Base-by-base conservation (phyloP, 2,329 filamentous ascomycete species). In the Mariannaea sp. region DNA sequence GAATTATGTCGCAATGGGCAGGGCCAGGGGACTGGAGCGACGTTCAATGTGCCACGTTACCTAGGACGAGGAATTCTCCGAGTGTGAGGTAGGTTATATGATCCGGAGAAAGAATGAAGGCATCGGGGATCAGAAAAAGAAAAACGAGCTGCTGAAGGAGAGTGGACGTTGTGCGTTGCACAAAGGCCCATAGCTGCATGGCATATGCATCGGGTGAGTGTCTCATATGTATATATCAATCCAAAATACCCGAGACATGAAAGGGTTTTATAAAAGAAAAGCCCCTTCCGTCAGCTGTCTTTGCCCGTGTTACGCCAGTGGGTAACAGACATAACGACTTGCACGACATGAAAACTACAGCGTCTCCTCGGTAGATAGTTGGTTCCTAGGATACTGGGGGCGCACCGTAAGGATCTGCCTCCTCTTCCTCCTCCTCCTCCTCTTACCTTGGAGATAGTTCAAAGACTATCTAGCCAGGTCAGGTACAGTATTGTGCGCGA, bases 1-100 rank as follows among this genome's bases (percentile, higher is more conserved):
- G 30, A 24, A 32, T n/a, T 39, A n/a, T 16, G 12, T 14, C n/a
- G 20, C 19, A 24, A 24, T 24, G 35, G 14, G n/a, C n/a, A n/a
- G n/a, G n/a, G n/a, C n/a, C n/a, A n/a, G n/a, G 16, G n/a, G 24
- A 20, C 13, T 6, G 20, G 24, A 12, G 24, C 8, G 30, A 35
- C 19, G 8, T 49, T 41, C 36, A 19, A 16, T 22, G 47, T 49
- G 20, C 14, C 47, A 49, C 46, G 46, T 35, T 49, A 49, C 47
- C n/a, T 22, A 29, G 27, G 47, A 16, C 16, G 10, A 20, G 30
- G 47, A 49, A 49, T 36, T 49, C 47, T 49, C 47, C 47, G 47
- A 49, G 13, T n/a, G 29, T 22, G 35, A 17, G 12, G 19, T n/a
- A n/a, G n/a, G n/a, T n/a, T n/a, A 16, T 20, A 49, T 29, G 39